Base-by-base conservation (phyloP, 208 protist genomes). In the Crithidia sp. region DNA sequence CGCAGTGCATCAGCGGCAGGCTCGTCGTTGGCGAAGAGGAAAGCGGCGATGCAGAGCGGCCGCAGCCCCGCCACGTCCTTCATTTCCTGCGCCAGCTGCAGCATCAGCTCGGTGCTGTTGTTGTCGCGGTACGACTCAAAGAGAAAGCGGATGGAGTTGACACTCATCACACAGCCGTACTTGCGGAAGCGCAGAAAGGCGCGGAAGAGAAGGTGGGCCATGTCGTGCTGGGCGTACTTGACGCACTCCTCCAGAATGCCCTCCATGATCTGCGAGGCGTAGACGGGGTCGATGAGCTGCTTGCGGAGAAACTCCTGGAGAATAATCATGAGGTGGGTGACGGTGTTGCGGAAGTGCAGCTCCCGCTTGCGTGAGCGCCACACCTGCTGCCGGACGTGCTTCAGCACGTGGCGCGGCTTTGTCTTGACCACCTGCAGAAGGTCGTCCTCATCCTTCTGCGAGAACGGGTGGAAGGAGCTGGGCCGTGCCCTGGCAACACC, bases 221-320 rank as follows among this genome's bases (percentile, higher is more conserved):
- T 94, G 76, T 96, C 92, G 55, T 96, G 92, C 74, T 96, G 92
- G 0, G 83, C 78, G 76, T 92, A 94, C 64, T 77, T 86, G 45
- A 96, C 92, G 52, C 92, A 96, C 62, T 96, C 90, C 61, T 94
- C 88, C 37, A 96, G 69, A 6, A 95, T 77, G 36, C 92, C 92
- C 71, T 96, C 92, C 89, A 96, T 95, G 63, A 96, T 96, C 36
- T 85, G 71, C 9, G 90, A 94, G 5, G 92, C 92, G 50, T 85
- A 78, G 7, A 81, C 69, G 14, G 92, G 92, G 64, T 96, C 92
- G 43, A 96, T 88, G 39, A 94, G 67, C 76, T 94, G 82, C 67
- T 94, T 96, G 12, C 92, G 83, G n/a, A 96, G 83, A 37, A 92
- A 90, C 69, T 96, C 90, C 65, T 96, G 92, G n/a, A 96, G 54